phyloP scores from a whole-genome alignment of 768 basidiomycete genomes.

The Xerocomus potaroensis region DNA sequence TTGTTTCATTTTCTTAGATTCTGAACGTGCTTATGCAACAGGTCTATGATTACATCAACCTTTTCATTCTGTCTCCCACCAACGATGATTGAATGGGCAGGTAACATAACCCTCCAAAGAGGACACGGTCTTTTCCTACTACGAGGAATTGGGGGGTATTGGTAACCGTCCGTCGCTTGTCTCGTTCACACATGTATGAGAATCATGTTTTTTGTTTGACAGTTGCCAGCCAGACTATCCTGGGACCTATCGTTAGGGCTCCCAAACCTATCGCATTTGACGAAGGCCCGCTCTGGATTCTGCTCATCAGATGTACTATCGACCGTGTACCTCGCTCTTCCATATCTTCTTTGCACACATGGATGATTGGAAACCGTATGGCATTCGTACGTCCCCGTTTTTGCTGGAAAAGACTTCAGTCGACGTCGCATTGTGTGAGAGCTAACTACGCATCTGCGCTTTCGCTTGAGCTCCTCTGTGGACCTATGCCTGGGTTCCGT shows the following conservation, averaged over 20 bases:
- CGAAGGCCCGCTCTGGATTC: slow-evolving; percentile 71
- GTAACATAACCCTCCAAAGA: slow-evolving; percentile 71
- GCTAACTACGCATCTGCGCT: slow-evolving; percentile 71
- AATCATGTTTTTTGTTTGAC: not conserved
- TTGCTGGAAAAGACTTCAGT: not conserved
- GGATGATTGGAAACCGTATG: slow-evolving; percentile 50
- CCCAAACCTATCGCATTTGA: slow-evolving; percentile 77
- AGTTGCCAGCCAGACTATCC: slow-evolving; percentile 80
- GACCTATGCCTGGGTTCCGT: slow-evolving; percentile 67
- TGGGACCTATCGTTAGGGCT: slow-evolving; percentile 65
- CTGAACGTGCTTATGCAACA: slow-evolving; percentile 23
- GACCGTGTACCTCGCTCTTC: slow-evolving; percentile 85
- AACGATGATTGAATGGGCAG: slow-evolving; percentile 67
- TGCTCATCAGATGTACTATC: slow-evolving; percentile 77
- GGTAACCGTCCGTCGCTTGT: slow-evolving; percentile 60
- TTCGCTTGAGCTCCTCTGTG: slow-evolving; percentile 71
- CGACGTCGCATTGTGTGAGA: slow-evolving; percentile 20
- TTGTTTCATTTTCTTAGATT: slow-evolving; percentile 7
- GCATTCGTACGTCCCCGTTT: slow-evolving; percentile 52
- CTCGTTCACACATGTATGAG: not conserved
- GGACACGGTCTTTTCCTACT: slow-evolving; percentile 67
- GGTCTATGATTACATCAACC: slow-evolving; percentile 77
- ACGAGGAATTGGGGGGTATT: slow-evolving; percentile 54
- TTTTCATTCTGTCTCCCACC: slow-evolving; percentile 78
- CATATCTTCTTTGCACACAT: slow-evolving; percentile 58